Base-by-base conservation (phyloP, 495 filamentous ascomycete genomes). In the Emericellopsis terricola region DNA sequence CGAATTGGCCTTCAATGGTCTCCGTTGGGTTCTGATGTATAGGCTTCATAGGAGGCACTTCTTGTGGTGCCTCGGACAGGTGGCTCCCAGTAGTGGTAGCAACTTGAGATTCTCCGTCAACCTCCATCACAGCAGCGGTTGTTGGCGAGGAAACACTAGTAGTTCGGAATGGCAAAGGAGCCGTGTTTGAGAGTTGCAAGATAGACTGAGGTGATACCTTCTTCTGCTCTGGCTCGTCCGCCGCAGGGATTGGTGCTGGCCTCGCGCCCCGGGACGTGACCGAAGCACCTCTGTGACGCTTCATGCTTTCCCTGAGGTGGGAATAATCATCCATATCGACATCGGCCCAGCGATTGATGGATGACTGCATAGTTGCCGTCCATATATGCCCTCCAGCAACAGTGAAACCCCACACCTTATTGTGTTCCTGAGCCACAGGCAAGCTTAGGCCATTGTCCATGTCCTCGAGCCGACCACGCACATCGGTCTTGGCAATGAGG, bases 1-100 rank as follows among this genome's bases (percentile, higher is more conserved):
- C 89, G 58, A 92, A 83, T 48, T 94, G 89, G 3, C 89, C 91
- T 52, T 94, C 83, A 31, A 96, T 86, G 2, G 84, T 78, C 50
- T 91, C 76, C 36, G 80, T 73, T 4, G 85, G 81, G 38, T 81
- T 50, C n/a, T 72, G 62, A 39, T 84, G 69, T 34, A 81, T 64
- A 5, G 83, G 81, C 33, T 77, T 59, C 13, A 59, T 65, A 21
- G 63, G 49, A 14, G 70, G 69, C 36, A 64, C 50, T 15, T 82
- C 79, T n/a, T 68, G 39, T 18, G 72, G 45, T 7, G 68, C 53
- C 39, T 78, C 73, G 0, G 80, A 69, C 4, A 62, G 59, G 0
- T 71, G 60, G n/a, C n/a, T n/a, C n/a, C n/a, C n/a, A n/a, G n/a
- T n/a, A 34, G 67, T 61, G 10, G 49, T 47, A 3, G 15, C 41